Base-by-base conservation (phyloP, 148 eudicot genomes). In the Selenicereus undatus region DNA sequence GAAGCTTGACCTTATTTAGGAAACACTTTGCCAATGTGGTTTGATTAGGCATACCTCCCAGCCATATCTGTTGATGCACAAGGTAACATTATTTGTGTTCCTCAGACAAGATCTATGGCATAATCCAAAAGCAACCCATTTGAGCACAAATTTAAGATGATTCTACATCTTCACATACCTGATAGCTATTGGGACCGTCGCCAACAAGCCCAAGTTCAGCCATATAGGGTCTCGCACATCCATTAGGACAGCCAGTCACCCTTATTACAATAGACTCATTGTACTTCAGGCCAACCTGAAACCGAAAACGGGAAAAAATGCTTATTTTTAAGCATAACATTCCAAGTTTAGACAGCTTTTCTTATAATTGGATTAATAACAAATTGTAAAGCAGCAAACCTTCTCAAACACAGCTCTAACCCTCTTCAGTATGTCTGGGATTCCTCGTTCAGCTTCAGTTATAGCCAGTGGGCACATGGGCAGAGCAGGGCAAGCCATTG, bases 181-280 rank as follows among this genome's bases (percentile, higher is more conserved):
- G 99, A 83, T 96, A 96, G 84, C 99, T 93, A 85, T 94, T 89
- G 68, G 99, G 98, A 81, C 99, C 98, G 90, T 96, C 99, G 76
- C 99, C 98, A 84, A 94, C 99, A 78, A 96, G 87, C 81, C 99
- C 99, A 73, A 96, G 97, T 84, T 96, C 99, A 78, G 99, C 99
- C 99, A 96, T 92, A 88, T 96, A 96, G 32, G 99, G 98, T 79
- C 99, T 86, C 64, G 99, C 98, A 88, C 99, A 96, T 45, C 99
- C 99, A 81, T 96, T 96, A 16, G 99, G 99, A 85, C 99, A 96
- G n/a, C 99, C 99, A 75, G 99, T 96, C 82, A 93, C 82, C 86
- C 99, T 90, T 72, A 96, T 77, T 22, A 92, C 98, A 76, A 94
- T 76, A 73, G 99, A 89, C 83, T 96, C 99, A 64, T 76, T 88